Conservation (phyloP, 2,329 filamentous ascomycete genomes). For the Penicillium thymicola region DNA sequence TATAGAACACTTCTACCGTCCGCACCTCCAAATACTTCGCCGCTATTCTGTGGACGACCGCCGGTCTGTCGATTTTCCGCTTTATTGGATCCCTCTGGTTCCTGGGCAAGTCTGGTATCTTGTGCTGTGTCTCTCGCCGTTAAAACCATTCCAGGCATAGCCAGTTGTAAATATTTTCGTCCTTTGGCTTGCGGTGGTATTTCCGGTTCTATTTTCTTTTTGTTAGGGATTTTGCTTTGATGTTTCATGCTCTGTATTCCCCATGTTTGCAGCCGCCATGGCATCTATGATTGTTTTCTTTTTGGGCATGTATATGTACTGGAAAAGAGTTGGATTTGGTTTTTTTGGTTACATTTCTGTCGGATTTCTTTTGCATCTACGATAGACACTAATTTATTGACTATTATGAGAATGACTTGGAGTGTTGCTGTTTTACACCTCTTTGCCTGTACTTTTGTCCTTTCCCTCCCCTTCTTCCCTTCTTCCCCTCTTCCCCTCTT, state of each 20-base stretch:
- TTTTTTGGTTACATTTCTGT: neutral
- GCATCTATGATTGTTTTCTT: neutral
- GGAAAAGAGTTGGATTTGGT: neutral
- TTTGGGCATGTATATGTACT: neutral
- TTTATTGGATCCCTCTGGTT: slow-evolving; percentile 92
- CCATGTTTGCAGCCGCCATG: neutral
- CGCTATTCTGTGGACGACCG: slow-evolving; percentile 82
- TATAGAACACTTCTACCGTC: slow-evolving; percentile 59
- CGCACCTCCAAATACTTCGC: slow-evolving; percentile 89
- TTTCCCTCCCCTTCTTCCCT: neutral
- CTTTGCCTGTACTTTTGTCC: neutral
- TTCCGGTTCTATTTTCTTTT: neutral
- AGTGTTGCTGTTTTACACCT: neutral
- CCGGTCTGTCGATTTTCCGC: slow-evolving; percentile 74
- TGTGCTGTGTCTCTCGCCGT: slow-evolving; percentile 87
- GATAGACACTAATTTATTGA: slow-evolving; percentile 5
- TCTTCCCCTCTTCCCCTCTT: neutral
- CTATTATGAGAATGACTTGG: neutral
- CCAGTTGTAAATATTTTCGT: slow-evolving; percentile 7
- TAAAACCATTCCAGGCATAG: slow-evolving; percentile 34
- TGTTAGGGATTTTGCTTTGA: neutral
- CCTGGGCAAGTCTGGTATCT: slow-evolving; percentile 85
- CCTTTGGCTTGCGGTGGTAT: neutral
- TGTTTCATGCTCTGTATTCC: slow-evolving; percentile 1
- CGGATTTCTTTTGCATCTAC: neutral